phyloP scores from a whole-genome alignment of 2,329 filamentous ascomycete genomes.

The Fusarium longipes region DNA sequence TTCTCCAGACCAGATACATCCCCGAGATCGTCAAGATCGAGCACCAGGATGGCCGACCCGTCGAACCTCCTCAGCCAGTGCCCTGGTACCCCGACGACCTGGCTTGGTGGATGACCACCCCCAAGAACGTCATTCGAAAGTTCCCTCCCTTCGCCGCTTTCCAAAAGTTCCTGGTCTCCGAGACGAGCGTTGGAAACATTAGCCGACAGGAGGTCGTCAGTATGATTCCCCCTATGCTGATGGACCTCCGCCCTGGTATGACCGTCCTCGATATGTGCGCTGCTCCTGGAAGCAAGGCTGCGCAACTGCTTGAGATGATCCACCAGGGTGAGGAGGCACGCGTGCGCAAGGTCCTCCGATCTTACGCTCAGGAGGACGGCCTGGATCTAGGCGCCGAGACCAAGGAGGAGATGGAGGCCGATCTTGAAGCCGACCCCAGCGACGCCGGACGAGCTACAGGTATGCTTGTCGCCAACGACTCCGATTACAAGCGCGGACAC shows the following conservation, averaged over 20 bases:
- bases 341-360: conserved; percentile 76
- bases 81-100: conserved; percentile 95
- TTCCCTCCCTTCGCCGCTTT: conserved; percentile 95
- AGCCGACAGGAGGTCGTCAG: conserved; percentile 97
- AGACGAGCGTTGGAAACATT: conserved; percentile 97
- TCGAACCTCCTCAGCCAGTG: conserved; percentile 84
- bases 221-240: conserved; percentile 96
- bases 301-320: conserved; percentile 93
- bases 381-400: conserved; percentile 62
- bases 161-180: conserved; percentile 96
- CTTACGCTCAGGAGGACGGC: conserved; percentile 70
- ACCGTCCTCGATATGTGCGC: conserved; percentile 95
- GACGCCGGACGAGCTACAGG: conserved; percentile 92
- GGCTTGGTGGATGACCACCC: conserved; percentile 97
- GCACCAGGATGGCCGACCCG: conserved; percentile 81
- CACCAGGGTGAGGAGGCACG: conserved; percentile 92
- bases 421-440: conserved; percentile 68
- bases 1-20: conserved; percentile 88
- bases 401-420: conserved; percentile 59
- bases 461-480: conserved; percentile 92
- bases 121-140: conserved; percentile 93
- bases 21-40: conserved; percentile 89
- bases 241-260: conserved; percentile 92
- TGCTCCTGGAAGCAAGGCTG: conserved; percentile 95
- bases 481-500: conserved; percentile 95